phyloP scores from a whole-genome alignment of 768 basidiomycete species.

The Xerocomellus intermedius region DNA sequence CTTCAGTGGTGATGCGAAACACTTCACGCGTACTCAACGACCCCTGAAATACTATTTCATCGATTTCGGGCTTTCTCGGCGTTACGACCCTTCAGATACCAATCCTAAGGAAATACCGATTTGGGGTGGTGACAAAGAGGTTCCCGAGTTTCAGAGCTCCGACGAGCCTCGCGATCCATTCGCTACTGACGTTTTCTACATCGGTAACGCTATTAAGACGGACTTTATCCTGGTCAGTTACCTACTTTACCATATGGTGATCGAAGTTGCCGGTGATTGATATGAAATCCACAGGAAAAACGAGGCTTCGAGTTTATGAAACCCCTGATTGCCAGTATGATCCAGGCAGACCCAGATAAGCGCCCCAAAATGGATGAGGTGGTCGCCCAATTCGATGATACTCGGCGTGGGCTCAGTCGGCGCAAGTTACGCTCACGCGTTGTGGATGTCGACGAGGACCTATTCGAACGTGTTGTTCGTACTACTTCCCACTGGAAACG shows the following conservation, averaged over 20 bases:
- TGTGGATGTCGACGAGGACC: conserved; percentile 14
- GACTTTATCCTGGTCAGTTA: conserved; percentile 20
- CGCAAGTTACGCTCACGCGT: conserved; percentile 32
- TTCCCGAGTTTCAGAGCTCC: conserved; percentile 37
- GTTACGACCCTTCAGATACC: conserved; percentile 26
- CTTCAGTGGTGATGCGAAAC: conserved; percentile 16
- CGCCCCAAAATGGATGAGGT: conserved; percentile 26
- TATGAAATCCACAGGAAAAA: too few relatives aligned
- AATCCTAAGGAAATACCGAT: conserved; percentile 30
- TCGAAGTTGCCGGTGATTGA: too few relatives aligned
- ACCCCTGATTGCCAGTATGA: conserved; percentile 20
- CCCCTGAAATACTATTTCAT: conserved; percentile 36
- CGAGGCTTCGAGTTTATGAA: conserved; percentile 23
- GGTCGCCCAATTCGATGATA: conserved; percentile 14
- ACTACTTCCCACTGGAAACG: conserved; percentile 25
- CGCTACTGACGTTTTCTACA: conserved; percentile 42
- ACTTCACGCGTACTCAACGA: conserved; percentile 29
- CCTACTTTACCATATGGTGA: too few relatives aligned
- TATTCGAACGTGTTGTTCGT: conserved; percentile 6
- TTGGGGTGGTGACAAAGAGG: conserved; percentile 41
- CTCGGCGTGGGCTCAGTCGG: conserved; percentile 1
- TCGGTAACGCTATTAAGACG: conserved; percentile 38
- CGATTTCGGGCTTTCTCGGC: conserved; percentile 37
- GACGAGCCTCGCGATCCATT: conserved; percentile 37
- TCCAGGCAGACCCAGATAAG: conserved; percentile 19